Conservation (phyloP, 2,329 filamentous ascomycete species). For the Neopestalotiopsis clavispora region DNA sequence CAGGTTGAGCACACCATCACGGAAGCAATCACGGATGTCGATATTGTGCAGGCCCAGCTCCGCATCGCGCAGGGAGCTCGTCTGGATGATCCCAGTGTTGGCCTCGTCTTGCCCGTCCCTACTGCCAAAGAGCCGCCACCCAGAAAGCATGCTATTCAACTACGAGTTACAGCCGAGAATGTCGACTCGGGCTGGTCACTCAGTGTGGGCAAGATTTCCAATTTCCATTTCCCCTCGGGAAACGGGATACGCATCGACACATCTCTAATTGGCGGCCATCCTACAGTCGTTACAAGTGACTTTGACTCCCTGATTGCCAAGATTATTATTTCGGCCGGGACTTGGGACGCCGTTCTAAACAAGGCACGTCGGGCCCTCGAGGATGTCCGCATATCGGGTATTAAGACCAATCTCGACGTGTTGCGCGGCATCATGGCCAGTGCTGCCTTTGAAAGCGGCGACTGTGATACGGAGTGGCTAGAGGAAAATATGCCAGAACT, state of each 20-base stretch:
- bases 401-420: slow-evolving; percentile 62
- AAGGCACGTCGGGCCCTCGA: slow-evolving; percentile 61
- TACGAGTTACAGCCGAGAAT: slow-evolving; percentile 63
- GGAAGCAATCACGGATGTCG: slow-evolving; percentile 56
- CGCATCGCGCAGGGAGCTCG: slow-evolving; percentile 55
- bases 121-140: slow-evolving; percentile 34
- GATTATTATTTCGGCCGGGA: slow-evolving; percentile 58
- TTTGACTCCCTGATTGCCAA: slow-evolving; percentile 67
- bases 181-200: slow-evolving; percentile 56
- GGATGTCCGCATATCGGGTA: slow-evolving; percentile 59
- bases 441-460: slow-evolving; percentile 50
- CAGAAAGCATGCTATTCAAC: slow-evolving; percentile 53
- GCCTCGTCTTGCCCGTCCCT: slow-evolving; percentile 35
- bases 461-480: slow-evolving; percentile 63
- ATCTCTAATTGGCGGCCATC: slow-evolving; percentile 48
- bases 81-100: slow-evolving; percentile 41
- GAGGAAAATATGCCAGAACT: slow-evolving; percentile 48
- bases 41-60: slow-evolving; percentile 61
- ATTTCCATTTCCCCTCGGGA: slow-evolving; percentile 58
- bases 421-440: slow-evolving; percentile 58
- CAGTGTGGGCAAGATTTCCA: slow-evolving; percentile 63
- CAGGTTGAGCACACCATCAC: slow-evolving; percentile 69
- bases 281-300: slow-evolving; percentile 54
- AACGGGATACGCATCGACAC: slow-evolving; percentile 64
- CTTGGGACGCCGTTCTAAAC: slow-evolving; percentile 54